Evolutionary conservation across 2,329 filamentous ascomycete genomes (phyloP).

Genomic region (Grosmannia serpens): DNA sequence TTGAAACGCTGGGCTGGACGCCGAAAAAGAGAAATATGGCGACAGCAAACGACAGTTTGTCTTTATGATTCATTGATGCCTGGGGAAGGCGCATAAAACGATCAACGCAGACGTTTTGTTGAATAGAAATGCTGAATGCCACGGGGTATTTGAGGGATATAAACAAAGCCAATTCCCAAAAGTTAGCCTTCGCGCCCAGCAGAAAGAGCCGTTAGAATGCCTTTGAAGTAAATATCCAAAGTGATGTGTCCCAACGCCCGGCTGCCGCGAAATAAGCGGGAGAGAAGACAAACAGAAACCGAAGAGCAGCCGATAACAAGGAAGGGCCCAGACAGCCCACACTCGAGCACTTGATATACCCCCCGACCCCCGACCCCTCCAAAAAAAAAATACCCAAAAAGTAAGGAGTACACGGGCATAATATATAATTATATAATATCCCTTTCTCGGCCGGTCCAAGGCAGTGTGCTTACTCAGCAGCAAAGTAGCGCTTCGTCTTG

Average conservation of each 20-base stretch:
- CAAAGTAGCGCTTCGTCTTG: constrained; percentile 62
- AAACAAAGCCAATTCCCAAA: no score
- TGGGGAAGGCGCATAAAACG: no score
- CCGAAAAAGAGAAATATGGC: neutral
- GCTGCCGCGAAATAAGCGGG: neutral
- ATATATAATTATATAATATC: neutral
- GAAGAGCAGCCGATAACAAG: neutral
- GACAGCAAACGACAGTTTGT: no score
- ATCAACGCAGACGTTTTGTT: no score
- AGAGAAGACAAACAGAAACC: neutral
- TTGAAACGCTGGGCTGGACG: no score
- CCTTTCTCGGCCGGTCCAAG: neutral
- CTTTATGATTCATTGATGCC: no score
- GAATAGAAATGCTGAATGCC: neutral
- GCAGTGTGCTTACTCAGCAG: constrained; percentile 38
- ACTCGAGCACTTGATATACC: no score
- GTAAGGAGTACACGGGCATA: neutral
- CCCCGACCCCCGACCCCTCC: no score
- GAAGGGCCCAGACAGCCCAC: no score
- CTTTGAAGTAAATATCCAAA: neutral
- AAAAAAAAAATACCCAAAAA: neutral
- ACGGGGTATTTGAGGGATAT: neutral
- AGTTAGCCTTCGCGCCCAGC: no score
- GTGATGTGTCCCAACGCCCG: neutral
- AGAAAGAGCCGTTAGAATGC: no score